Conservation (phyloP, 2,329 filamentous ascomycete genomes). For the Colletotrichum sp. region DNA sequence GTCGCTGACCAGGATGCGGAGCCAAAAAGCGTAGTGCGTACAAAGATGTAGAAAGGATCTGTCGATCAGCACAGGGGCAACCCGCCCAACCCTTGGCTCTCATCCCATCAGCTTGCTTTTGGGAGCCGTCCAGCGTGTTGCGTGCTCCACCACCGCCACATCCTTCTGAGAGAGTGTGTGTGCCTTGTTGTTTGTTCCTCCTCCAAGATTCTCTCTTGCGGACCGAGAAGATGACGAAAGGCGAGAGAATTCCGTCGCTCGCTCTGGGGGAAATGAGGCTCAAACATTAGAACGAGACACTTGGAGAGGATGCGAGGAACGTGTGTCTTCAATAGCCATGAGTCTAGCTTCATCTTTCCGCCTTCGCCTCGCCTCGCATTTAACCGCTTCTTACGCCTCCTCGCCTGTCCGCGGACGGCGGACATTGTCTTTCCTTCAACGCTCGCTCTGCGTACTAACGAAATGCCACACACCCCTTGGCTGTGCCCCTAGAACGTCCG, state of each 20-base stretch:
- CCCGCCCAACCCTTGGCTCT: slow-evolving; percentile 5
- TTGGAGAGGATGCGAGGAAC: background rate
- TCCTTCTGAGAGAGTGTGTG: background rate
- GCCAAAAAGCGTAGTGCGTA: background rate
- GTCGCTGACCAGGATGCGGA: slow-evolving; percentile 2
- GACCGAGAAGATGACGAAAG: background rate
- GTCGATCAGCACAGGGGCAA: slow-evolving; percentile 22
- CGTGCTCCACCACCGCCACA: background rate
- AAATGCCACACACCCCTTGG: background rate
- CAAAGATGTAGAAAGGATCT: slow-evolving; percentile 17
- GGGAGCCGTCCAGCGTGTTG: background rate
- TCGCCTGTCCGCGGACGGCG: background rate
- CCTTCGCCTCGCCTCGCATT: background rate
- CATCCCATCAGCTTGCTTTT: slow-evolving; percentile 18
- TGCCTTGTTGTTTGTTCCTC: background rate
- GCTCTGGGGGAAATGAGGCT: slow-evolving; percentile 7
- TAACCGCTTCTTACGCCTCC: background rate
- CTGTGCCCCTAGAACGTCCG: slow-evolving; percentile 10
- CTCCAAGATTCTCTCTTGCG: background rate
- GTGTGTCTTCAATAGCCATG: background rate
- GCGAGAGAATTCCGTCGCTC: background rate
- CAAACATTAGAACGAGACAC: slow-evolving; percentile 7
- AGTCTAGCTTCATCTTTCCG: background rate
- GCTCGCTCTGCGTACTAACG: background rate
- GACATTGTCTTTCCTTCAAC: background rate